Percentiles rank a stretch among this genome's conserved stretches.
Evolutionary conservation across 1,284 basidiomycete species (phyloP).

Genomic region (Microbotryum silenes-acaulis): DNA sequence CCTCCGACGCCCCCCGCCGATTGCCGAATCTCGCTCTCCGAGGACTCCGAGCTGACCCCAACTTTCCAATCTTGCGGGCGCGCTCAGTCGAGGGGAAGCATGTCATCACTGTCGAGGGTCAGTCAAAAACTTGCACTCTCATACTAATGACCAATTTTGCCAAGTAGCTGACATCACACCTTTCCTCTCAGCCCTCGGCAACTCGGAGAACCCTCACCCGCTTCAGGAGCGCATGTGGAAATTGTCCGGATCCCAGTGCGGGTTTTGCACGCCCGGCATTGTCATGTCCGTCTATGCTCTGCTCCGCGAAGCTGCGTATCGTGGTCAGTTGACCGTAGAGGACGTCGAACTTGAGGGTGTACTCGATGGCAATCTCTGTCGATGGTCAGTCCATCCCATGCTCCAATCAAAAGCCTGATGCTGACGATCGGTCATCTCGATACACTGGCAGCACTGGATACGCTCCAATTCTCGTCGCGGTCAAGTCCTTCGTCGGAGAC

Average conservation of each 20-base stretch:
- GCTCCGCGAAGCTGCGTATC: slow-evolving; percentile 36
- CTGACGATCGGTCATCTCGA: neutral
- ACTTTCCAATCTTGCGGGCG: neutral
- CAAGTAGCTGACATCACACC: neutral
- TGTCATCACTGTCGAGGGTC: slow-evolving; percentile 39
- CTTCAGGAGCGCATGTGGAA: slow-evolving; percentile 41
- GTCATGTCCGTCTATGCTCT: slow-evolving; percentile 42
- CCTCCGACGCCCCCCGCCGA: neutral
- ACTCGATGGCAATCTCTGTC: slow-evolving; percentile 42
- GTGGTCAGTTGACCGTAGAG: slow-evolving; percentile 34
- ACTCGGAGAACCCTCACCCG: slow-evolving; percentile 39
- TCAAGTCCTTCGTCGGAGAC: slow-evolving; percentile 35
- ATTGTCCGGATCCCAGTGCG: slow-evolving; percentile 40
- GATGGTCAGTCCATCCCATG: slow-evolving; percentile 23
- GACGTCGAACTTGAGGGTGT: slow-evolving; percentile 40
- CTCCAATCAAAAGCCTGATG: neutral
- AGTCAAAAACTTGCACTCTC: no score
- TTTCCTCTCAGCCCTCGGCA: slow-evolving; percentile 36
- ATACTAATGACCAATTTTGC: no score
- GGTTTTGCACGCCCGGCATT: slow-evolving; percentile 37
- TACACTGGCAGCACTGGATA: slow-evolving; percentile 29
- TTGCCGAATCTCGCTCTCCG: neutral
- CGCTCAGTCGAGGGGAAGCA: slow-evolving; percentile 40
- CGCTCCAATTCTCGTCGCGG: slow-evolving; percentile 33
- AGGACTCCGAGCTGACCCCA: slow-evolving; percentile 15